Base-by-base conservation (phyloP, 257 asterid genomes). In the Nicotiana knightiana region DNA sequence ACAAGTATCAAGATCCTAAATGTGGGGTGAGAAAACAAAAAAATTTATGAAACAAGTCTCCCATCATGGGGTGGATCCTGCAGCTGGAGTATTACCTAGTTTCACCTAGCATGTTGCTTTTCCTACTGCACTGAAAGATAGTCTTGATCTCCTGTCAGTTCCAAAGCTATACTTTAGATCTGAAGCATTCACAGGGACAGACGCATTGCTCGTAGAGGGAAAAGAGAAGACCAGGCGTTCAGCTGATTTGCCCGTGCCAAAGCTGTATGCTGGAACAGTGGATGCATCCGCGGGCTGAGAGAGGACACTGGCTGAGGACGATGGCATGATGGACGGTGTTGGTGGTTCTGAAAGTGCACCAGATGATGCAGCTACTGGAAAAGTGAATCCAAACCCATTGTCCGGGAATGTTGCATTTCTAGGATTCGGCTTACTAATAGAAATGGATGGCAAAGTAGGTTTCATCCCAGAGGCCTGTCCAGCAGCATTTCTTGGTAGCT, bases 271-370 rank as follows among this genome's bases (percentile, higher is more conserved):
- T 86, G 98, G 97, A 82, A 82, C 78, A 30, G 68, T 16, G 79
- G 89, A 81, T 54, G 48, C 85, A 68, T 82, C 92, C 5, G 63
- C 82, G 15, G 89, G 87, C 83, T 82, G 87, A 58, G 93, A 48
- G 54, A 39, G 63, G 76, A 71, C 26, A 68, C 83, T 87, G 15
- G 81, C 79, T 2, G 90, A 83, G 48, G 87, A 67, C 13, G 89
- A 87, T 81, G 98, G 97, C 83, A 85, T 81, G 81, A 94, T 81
- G 32, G 99, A 93, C 9, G 99, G 98, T 6, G 98, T 93, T 59
- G 98, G 98, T 13, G 95, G 98, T 87, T 93, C 98, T 37, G 98
- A 89, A 67, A 88, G 83, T 16, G 68, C 87, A 67, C 93, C 91
- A 0, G 93, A 84, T 82, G 92, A 82, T 61, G 93, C 85, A 77